Conservation (phyloP, 176 grass and related monocot species). For the Elaeis guineensis region DNA sequence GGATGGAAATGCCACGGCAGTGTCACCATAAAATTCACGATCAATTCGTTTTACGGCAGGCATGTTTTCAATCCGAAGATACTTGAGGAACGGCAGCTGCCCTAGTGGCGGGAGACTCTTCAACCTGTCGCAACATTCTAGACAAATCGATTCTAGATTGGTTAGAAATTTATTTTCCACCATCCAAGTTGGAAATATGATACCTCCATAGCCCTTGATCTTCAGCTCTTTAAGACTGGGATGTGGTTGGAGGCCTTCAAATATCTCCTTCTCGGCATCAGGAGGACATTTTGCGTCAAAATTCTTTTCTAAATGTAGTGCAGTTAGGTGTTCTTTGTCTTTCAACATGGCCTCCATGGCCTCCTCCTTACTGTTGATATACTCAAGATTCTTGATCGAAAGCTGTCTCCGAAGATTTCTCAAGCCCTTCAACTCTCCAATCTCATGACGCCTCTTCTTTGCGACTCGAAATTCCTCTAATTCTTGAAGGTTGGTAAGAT, state of each 20-base stretch:
- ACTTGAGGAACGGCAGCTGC: neutral
- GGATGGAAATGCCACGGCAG: too few species aligned
- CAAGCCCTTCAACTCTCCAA: conserved; percentile 9
- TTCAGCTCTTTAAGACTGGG: neutral
- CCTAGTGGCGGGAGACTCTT: conserved; percentile 1
- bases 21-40: too few species aligned
- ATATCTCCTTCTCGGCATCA: neutral
- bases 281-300: too few species aligned
- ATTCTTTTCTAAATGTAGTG: too few species aligned
- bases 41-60: too few species aligned
- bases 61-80: too few species aligned
- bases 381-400: conserved; percentile 1
- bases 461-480: conserved; percentile 14
- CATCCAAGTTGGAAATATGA: conserved; percentile 8
- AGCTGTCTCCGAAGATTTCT: too few species aligned
- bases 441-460: neutral
- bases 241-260: too few species aligned
- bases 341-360: too few species aligned
- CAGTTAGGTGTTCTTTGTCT: neutral
- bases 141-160: neutral
- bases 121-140: conserved; percentile 3
- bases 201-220: neutral
- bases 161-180: neutral
- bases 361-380: conserved; percentile 5
- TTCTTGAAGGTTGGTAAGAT: conserved; percentile 23